Evolutionary conservation across 176 grass and related monocot species (phyloP).

Genomic region (Triticum urartu): DNA sequence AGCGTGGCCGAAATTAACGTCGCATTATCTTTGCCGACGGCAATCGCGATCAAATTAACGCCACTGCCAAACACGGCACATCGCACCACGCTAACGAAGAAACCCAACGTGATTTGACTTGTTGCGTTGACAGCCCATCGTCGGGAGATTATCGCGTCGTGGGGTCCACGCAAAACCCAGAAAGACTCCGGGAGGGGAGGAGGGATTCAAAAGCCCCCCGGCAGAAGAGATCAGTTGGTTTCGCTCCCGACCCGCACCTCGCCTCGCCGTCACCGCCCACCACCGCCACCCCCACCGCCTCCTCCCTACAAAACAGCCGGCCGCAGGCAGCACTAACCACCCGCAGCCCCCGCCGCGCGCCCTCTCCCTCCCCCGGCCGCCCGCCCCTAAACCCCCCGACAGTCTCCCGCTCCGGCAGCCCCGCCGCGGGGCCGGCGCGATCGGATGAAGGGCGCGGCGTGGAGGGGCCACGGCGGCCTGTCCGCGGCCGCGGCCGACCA

Average conservation of each 20-base stretch:
- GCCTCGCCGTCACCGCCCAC: conserved; percentile 30
- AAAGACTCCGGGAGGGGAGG: too few species aligned
- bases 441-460: conserved; percentile 49
- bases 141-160: background rate
- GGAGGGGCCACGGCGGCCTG: conserved; percentile 30
- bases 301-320: background rate
- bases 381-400: background rate
- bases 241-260: conserved; percentile 24
- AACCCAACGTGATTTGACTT: background rate
- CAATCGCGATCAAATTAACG: background rate
- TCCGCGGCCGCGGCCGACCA: conserved; percentile 30
- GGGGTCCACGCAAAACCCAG: background rate
- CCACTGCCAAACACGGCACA: background rate
- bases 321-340: background rate
- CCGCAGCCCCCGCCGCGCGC: background rate
- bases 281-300: background rate
- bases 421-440: background rate
- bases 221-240: background rate
- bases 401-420: background rate
- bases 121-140: background rate
- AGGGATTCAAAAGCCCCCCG: background rate
- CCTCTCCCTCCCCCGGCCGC: background rate
- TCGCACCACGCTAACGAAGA: background rate
- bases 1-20: background rate
- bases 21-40: background rate